phyloP scores from a whole-genome alignment of 2,329 filamentous ascomycete genomes.

The Ascochyta lentis region DNA sequence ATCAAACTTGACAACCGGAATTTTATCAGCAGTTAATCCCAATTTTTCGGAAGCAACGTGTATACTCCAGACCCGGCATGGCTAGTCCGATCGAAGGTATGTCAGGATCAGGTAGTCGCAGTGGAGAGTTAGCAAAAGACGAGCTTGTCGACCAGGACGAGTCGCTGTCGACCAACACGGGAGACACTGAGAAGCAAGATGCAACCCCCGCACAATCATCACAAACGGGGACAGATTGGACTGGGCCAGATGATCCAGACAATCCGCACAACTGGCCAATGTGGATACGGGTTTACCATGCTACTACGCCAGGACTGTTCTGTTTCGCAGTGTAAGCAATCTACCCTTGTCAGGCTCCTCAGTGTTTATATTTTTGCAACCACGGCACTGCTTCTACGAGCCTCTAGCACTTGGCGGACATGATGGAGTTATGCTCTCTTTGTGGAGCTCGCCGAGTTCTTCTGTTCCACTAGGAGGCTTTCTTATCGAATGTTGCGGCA shows the following conservation, averaged over 20 bases:
- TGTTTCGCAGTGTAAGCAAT: constrained; percentile 46
- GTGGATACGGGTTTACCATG: constrained; percentile 42
- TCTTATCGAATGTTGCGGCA: too few species aligned
- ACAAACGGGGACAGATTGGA: constrained; percentile 32
- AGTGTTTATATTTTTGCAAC: too few species aligned
- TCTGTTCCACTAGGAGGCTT: too few species aligned
- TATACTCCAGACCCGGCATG: neutral
- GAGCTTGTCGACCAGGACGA: neutral
- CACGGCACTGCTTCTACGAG: too few species aligned
- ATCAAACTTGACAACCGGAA: neutral
- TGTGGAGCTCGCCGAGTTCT: too few species aligned
- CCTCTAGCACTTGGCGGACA: too few species aligned
- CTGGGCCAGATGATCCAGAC: constrained; percentile 42
- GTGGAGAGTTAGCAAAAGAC: neutral
- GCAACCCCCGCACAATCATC: neutral
- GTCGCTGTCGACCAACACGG: constrained; percentile 2
- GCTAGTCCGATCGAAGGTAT: neutral
- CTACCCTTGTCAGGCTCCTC: neutral
- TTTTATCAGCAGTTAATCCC: neutral
- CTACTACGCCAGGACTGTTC: constrained; percentile 42
- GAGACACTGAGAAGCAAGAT: constrained; percentile 6
- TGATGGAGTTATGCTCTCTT: too few species aligned
- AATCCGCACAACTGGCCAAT: constrained; percentile 52
- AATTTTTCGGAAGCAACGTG: neutral
- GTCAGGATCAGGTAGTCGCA: neutral